Base-by-base conservation (phyloP, 768 basidiomycete genomes). In the Scleroderma bovista region DNA sequence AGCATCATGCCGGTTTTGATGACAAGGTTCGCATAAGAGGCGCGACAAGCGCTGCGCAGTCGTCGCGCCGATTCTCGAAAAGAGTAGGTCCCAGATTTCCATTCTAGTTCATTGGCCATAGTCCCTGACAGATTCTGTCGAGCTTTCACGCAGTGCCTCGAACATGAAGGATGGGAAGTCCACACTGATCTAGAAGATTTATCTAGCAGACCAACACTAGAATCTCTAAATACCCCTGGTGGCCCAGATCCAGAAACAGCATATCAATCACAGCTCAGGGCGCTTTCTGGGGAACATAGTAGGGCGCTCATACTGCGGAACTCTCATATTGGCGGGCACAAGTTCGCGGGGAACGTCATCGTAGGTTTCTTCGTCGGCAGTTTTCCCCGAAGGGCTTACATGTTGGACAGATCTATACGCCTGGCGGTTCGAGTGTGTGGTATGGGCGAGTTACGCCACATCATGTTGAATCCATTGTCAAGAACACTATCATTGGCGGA, bases 291-390 rank as follows among this genome's bases (percentile, higher is more conserved):
- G 31, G 72, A 78, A 20, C 84, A 82, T 51, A n/a, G n/a, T n/a
- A 80, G 81, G 43, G 93, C 83, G 4, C 84, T 96, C 41, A 85
- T 99, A 51, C 71, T 97, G 60, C 83, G 78, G 60, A 86, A 83
- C 48, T 94, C 91, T 23, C 95, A 99, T 72, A 75, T 93, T 38
- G 94, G 95, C 19, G 93, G 94, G 2, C 95, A 97, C 72, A 86
- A 86, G 59, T 97, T 86, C 63, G 86, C 91, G 33, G 93, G 93
- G 36, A 93, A 94, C 60, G 84, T 88, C 57, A 83, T 92, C 52
- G 93, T 93, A 64, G 59, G 91, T 80, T 34, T 44, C 47, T 19
- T 48, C 16, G 22, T n/a, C 6, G 39, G 12, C 16, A 24, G 46
- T 10, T 36, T 31, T 36, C 29, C 4, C 4, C 23, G 22, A 29